Evolutionary conservation across 257 asterid species (phyloP).

Genomic region (Fraxinus quadrangulata): DNA sequence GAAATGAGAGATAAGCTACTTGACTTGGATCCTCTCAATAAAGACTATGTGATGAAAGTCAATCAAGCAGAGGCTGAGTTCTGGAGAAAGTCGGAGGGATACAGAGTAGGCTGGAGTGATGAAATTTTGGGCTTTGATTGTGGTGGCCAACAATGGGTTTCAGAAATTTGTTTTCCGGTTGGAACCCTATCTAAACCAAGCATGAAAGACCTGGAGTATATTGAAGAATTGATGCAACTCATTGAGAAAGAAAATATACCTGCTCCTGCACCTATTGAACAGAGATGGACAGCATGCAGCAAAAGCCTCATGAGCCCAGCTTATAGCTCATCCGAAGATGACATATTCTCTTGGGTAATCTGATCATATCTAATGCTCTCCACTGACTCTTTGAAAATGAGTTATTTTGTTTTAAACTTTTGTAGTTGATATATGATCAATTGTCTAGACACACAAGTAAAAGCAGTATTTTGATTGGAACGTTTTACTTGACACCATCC

Average conservation of each 20-base stretch:
- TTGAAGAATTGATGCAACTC: conserved; percentile 70
- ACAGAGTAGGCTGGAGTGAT: conserved; percentile 94
- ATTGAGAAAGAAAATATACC: conserved; percentile 78
- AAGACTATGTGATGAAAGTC: conserved; percentile 67
- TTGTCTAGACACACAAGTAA: background rate
- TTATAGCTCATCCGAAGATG: conserved; percentile 68
- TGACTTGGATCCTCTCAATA: conserved; percentile 84
- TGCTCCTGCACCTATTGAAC: conserved; percentile 97
- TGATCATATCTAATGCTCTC: conserved; percentile 18
- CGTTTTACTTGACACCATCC: background rate
- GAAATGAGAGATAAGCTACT: conserved; percentile 87
- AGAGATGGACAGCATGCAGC: conserved; percentile 93
- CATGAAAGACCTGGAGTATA: conserved; percentile 83
- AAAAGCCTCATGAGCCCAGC: conserved; percentile 95
- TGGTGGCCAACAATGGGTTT: conserved; percentile 99
- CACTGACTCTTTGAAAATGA: background rate
- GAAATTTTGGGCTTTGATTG: conserved; percentile 98
- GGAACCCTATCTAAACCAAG: conserved; percentile 87
- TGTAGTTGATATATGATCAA: background rate
- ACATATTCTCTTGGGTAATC: conserved; percentile 89
- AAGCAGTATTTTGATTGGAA: background rate
- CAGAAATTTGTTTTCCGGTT: conserved; percentile 90
- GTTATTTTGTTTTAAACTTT: background rate
- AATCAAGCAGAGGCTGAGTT: conserved; percentile 97
- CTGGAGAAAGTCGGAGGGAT: conserved; percentile 95